Base-by-base conservation (phyloP, 768 basidiomycete genomes). In the Melanogaster broomeanus region DNA sequence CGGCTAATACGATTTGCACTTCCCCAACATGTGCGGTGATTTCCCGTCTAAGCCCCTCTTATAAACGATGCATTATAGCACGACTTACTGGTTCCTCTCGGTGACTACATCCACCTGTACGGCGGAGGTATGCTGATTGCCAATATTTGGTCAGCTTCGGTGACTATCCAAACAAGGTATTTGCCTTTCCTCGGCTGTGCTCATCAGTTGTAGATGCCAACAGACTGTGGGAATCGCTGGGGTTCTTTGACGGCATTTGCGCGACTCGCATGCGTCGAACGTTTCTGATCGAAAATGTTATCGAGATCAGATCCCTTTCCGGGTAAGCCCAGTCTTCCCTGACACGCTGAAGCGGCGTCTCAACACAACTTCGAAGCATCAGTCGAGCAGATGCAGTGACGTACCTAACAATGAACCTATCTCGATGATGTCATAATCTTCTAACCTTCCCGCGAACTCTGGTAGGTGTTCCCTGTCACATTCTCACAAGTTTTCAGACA, bases 61-160 rank as follows among this genome's bases (percentile, higher is more conserved):
- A 28, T 25, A 25, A 30, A 19, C 3, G 16, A 50, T 22, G 28
- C 31, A 19, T 25, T 3, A 13, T 34, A 74, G 73, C 11, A 69
- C 73, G 6, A 74, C 74, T 5, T 72, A 67, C 53, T 77, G 72
- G 73, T 70, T 72, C 53, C 61, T 73, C 9, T 70, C 70, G 72
- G 72, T 1, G 54, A 70, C 40, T 65, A 70, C 51, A 58, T 72
- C 45, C 65, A 69, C 47, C 54, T 73, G 39, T 72, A 75, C 49
- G 76, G 78, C 35, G 75, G 77, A 34, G 78, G 77, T 37, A 59
- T 53, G 39, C 30, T 80, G 43, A 75, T 78, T 62, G 75, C 69
- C 40, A 77, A 77, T 43, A n/a, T n/a, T n/a, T n/a, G 77, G 77
- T 5, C 78, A 79, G 55, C 69, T 73, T 24, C 76, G 76, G 69